A percentile compares a stretch with the other conserved stretches of the same genome.
phyloP scores from a whole-genome alignment of 352 stramenopile species.

The Globisporangium lucens region DNA sequence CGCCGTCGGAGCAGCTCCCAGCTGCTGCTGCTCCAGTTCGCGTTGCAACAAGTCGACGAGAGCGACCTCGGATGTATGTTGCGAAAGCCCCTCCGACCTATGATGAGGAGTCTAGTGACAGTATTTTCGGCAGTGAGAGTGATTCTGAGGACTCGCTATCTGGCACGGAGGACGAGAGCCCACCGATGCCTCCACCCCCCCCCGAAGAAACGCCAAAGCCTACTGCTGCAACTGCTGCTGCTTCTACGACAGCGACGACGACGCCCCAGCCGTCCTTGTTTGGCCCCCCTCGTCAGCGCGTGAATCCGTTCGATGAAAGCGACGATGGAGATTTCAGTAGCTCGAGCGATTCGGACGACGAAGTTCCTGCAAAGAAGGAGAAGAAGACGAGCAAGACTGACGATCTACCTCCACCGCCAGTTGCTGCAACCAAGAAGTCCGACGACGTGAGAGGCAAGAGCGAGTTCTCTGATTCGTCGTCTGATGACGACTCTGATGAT shows the following conservation, averaged over 20 bases:
- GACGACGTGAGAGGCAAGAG: conserved; percentile 12
- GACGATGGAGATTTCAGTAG: conserved; percentile 53
- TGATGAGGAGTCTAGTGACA: conserved; percentile 85
- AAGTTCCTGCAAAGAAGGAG: background rate
- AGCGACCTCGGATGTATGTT: conserved; percentile 78
- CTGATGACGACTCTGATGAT: conserved; percentile 17
- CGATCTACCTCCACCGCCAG: conserved; percentile 3
- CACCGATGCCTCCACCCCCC: conserved; percentile 37
- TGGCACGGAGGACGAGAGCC: conserved; percentile 37
- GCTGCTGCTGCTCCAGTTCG: conserved; percentile 26
- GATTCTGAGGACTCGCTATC: conserved; percentile 52
- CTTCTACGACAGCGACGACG: background rate
- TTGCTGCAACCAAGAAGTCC: conserved; percentile 1
- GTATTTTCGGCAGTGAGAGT: conserved; percentile 78
- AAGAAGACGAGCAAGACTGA: background rate
- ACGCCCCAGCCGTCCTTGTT: conserved; percentile 11
- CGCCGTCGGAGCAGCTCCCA: background rate
- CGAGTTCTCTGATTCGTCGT: conserved; percentile 26
- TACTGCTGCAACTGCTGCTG: conserved; percentile 18
- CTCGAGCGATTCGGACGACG: conserved; percentile 39
- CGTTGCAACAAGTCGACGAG: conserved; percentile 26
- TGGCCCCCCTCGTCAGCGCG: conserved; percentile 21
- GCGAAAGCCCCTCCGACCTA: conserved; percentile 57
- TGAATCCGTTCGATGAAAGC: conserved; percentile 34
- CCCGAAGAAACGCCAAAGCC: conserved; percentile 18